A percentile compares a stretch with the other conserved stretches of the same genome.
Conservation (phyloP, 495 filamentous ascomycete species). For the Xylaria sp. region DNA sequence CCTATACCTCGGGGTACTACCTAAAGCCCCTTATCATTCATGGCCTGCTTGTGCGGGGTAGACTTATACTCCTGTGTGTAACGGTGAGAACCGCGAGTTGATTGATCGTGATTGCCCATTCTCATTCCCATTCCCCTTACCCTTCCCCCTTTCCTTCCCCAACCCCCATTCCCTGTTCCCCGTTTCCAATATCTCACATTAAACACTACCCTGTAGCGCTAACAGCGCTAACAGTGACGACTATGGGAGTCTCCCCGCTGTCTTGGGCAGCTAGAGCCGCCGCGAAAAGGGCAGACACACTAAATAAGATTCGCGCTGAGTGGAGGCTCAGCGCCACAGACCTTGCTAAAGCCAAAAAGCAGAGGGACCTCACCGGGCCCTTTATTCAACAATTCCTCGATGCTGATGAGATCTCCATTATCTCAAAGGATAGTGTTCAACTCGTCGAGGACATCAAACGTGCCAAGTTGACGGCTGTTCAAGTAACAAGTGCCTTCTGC, state of each 20-base stretch:
- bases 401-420: constrained; percentile 29
- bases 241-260: neutral
- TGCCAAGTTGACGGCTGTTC: constrained; percentile 38
- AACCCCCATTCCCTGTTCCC: too few species aligned
- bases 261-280: constrained; percentile 38
- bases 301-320: constrained; percentile 35
- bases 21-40: too few species aligned
- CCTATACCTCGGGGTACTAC: too few species aligned
- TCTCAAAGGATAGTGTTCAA: constrained; percentile 28
- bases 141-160: too few species aligned
- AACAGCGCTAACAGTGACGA: neutral
- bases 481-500: constrained; percentile 51
- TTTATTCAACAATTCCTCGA: constrained; percentile 45
- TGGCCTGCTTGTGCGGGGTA: too few species aligned
- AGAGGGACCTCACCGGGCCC: constrained; percentile 39
- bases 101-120: too few species aligned
- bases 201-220: too few species aligned
- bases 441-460: constrained; percentile 34
- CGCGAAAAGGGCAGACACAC: constrained; percentile 32
- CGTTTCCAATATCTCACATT: too few species aligned
- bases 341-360: constrained; percentile 28
- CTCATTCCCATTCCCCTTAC: too few species aligned
- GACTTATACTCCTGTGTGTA: too few species aligned
- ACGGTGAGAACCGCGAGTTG: too few species aligned
- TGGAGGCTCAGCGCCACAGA: constrained; percentile 38